These are phyloP conservation scores for Rhizophlyctis rosea DNA, from an alignment of 192 early-diverging fungal genomes.

Conservation along the genomic window DNA sequence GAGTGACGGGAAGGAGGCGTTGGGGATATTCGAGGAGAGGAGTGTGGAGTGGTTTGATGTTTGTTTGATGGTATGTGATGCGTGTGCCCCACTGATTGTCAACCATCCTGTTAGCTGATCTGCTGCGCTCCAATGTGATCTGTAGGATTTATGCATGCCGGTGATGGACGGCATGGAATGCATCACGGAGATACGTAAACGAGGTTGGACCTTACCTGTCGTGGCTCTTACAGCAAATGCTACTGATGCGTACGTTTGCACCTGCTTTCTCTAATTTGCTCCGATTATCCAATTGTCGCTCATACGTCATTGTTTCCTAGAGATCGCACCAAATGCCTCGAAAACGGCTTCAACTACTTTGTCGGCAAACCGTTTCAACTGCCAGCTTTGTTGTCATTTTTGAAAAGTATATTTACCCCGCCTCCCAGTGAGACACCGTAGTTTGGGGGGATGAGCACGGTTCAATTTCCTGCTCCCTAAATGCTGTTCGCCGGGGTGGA, in stretches of 20 bases:
- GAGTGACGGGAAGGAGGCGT: conserved; percentile 30
- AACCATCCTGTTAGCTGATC: not conserved
- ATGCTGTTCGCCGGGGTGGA: no score
- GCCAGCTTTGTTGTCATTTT: no score
- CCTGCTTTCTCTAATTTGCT: not conserved
- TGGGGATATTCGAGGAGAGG: conserved; percentile 13
- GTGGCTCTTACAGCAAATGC: conserved; percentile 39
- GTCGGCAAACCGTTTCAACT: conserved; percentile 36
- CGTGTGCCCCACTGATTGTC: not conserved
- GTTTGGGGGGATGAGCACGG: no score
- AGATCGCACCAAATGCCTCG: conserved; percentile 31
- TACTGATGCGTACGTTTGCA: conserved; percentile 23
- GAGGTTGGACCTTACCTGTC: conserved; percentile 28
- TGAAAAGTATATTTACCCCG: no score
- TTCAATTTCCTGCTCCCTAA: no score
- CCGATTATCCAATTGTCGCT: not conserved
- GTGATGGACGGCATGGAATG: conserved; percentile 39
- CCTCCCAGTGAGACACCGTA: no score
- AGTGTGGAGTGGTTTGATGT: conserved; percentile 32
- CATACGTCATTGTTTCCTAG: not conserved
- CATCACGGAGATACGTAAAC: conserved; percentile 22
- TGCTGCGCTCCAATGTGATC: not conserved
- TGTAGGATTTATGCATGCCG: conserved; percentile 37
- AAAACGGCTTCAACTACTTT: conserved; percentile 34
- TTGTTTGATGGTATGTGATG: conserved; percentile 23